Evolutionary conservation across 202 grass and related monocot species (phyloP).

Genomic region (Schoenoplectus tabernaemontani): DNA sequence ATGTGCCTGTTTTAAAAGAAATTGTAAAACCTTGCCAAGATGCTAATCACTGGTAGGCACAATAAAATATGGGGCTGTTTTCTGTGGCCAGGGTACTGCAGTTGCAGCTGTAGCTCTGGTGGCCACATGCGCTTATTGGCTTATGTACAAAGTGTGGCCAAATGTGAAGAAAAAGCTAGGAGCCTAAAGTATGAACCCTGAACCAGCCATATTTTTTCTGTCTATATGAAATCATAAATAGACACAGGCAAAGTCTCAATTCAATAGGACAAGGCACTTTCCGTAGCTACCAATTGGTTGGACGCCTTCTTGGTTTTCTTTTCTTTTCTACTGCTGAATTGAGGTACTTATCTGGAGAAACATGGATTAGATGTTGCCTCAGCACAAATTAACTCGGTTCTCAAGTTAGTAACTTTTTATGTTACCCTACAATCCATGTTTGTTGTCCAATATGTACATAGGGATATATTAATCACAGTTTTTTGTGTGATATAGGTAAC

Average conservation of each 20-base stretch:
- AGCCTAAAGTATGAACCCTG: not conserved
- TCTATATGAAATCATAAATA: constrained; percentile 2
- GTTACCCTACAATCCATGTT: not conserved
- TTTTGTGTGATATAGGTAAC: not conserved
- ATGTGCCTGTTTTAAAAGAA: not conserved
- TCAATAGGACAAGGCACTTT: not conserved
- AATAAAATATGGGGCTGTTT: not conserved
- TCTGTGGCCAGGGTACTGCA: not conserved
- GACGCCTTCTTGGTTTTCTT: not conserved
- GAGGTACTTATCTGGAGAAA: not conserved
- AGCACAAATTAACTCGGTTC: not conserved
- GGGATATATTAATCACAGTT: not conserved
- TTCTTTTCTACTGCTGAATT: not conserved
- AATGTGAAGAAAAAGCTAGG: not conserved
- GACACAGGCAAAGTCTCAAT: not conserved
- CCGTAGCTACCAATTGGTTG: not conserved
- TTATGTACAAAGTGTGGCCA: not conserved
- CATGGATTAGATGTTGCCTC: not conserved
- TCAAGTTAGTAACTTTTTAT: not conserved
- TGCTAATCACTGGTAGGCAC: not conserved
- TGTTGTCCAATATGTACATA: not conserved
- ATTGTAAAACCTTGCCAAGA: not conserved
- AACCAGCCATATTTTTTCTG: not conserved
- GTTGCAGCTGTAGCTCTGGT: not conserved
- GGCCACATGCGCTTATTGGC: not conserved